Evolutionary conservation across 306 rosid genomes (phyloP).

Genomic region (Gastrolobium bilobum): DNA sequence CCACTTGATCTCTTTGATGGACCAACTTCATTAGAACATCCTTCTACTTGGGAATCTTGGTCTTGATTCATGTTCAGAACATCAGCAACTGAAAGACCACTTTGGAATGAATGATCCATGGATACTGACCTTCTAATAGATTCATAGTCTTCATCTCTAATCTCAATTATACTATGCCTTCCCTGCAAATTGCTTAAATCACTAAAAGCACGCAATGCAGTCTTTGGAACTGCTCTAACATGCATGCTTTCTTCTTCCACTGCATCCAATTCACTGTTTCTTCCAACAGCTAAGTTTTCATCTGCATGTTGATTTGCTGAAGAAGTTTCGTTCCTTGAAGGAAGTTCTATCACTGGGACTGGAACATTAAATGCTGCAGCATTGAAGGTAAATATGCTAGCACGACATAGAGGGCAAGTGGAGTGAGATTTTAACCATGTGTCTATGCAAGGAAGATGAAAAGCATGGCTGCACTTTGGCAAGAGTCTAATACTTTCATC

Average conservation of each 20-base stretch:
- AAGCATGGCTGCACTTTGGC: conserved; percentile 94
- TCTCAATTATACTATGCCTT: conserved; percentile 71
- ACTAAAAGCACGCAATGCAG: conserved; percentile 63
- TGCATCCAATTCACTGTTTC: conserved; percentile 45
- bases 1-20: conserved; percentile 66
- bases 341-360: conserved; percentile 35
- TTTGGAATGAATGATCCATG: conserved; percentile 74
- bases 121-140: conserved; percentile 76
- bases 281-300: conserved; percentile 36
- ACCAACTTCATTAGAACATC: conserved; percentile 54
- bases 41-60: conserved; percentile 55
- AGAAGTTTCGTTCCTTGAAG: conserved; percentile 49
- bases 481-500: conserved; percentile 74
- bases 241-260: conserved; percentile 47
- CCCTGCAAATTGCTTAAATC: conserved; percentile 71
- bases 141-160: conserved; percentile 64
- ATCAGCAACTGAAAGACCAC: conserved; percentile 58
- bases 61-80: conserved; percentile 60
- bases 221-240: conserved; percentile 54
- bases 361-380: conserved; percentile 50
- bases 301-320: conserved; percentile 48
- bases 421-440: conserved; percentile 95
- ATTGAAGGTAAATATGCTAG: conserved; percentile 59
- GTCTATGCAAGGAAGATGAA: conserved; percentile 89
- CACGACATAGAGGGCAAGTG: conserved; percentile 92